Evolutionary conservation across 2,329 filamentous ascomycete species (phyloP).

Genomic region (Stagonosporopsis chrysanthemi): DNA sequence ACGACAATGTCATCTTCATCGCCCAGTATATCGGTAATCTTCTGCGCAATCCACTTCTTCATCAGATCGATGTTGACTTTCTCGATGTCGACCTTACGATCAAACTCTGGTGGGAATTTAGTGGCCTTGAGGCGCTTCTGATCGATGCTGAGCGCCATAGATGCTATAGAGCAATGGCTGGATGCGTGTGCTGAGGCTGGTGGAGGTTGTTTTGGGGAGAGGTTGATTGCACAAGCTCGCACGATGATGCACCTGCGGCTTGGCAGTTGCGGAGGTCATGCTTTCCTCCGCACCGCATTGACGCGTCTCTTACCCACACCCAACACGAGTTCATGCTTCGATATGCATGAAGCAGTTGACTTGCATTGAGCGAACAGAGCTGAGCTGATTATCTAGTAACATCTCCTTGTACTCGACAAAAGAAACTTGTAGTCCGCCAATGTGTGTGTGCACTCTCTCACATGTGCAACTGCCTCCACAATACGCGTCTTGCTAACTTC

Average conservation of each 20-base stretch:
- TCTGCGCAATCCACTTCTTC: slow-evolving; percentile 97
- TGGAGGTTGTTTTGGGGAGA: slow-evolving; percentile 1
- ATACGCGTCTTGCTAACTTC: background rate
- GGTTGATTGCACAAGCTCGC: slow-evolving; percentile 5
- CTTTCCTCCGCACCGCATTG: background rate
- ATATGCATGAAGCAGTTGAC: background rate
- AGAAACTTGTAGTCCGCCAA: background rate
- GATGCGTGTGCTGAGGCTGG: background rate
- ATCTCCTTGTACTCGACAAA: background rate
- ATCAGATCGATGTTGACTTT: slow-evolving; percentile 98
- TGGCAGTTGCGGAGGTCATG: slow-evolving; percentile 16
- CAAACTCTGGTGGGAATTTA: slow-evolving; percentile 94
- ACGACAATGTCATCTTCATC: slow-evolving; percentile 96
- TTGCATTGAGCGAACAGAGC: background rate
- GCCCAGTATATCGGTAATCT: slow-evolving; percentile 86
- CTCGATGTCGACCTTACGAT: slow-evolving; percentile 92
- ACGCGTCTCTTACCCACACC: background rate
- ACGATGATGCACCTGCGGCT: slow-evolving; percentile 17
- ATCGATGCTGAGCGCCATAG: slow-evolving; percentile 85
- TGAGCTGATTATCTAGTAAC: background rate
- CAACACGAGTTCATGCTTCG: background rate
- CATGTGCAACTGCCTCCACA: background rate
- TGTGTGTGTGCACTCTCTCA: background rate
- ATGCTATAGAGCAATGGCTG: slow-evolving; percentile 26
- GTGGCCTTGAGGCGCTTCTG: slow-evolving; percentile 88